These are phyloP conservation scores for Phytophthora nicotianae DNA, from an alignment of 352 stramenopile species.

Conservation along the genomic window DNA sequence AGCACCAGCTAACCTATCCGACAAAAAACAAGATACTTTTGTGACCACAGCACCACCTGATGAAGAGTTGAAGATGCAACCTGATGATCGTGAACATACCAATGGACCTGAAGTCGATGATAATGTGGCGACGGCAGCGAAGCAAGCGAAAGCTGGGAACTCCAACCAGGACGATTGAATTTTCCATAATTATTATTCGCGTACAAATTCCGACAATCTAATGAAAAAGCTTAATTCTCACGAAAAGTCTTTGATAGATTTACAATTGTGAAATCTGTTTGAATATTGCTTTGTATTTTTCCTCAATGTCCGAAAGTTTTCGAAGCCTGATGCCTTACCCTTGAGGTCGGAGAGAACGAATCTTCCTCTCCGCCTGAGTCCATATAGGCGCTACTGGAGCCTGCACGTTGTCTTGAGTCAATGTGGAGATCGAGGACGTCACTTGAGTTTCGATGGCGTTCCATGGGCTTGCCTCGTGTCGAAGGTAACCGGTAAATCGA, in stretches of 20 bases:
- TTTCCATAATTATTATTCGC: constrained; percentile 33
- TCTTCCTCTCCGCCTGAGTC: constrained; percentile 40
- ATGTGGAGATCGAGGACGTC: constrained; percentile 18
- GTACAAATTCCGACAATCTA: constrained; percentile 25
- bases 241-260: too few species aligned
- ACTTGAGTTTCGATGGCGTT: constrained; percentile 22
- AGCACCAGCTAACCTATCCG: constrained; percentile 12
- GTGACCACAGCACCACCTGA: constrained; percentile 21
- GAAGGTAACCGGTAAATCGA: constrained; percentile 63
- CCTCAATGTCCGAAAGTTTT: constrained; percentile 26
- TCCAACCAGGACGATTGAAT: constrained; percentile 44
- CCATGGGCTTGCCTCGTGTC: constrained; percentile 26
- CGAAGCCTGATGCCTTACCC: constrained; percentile 31
- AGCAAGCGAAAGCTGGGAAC: constrained; percentile 17
- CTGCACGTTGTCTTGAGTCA: constrained; percentile 17
- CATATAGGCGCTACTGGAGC: constrained; percentile 34
- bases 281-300: background rate
- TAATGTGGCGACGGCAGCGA: constrained; percentile 17
- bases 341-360: constrained; percentile 31
- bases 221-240: constrained; percentile 3
- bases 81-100: constrained; percentile 16
- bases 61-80: constrained; percentile 12
- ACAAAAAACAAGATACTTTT: constrained; percentile 12
- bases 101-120: constrained; percentile 33
- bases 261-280: too few species aligned